phyloP scores from a whole-genome alignment of 1,139 yeast species.

The Debaryomyces sp. region DNA sequence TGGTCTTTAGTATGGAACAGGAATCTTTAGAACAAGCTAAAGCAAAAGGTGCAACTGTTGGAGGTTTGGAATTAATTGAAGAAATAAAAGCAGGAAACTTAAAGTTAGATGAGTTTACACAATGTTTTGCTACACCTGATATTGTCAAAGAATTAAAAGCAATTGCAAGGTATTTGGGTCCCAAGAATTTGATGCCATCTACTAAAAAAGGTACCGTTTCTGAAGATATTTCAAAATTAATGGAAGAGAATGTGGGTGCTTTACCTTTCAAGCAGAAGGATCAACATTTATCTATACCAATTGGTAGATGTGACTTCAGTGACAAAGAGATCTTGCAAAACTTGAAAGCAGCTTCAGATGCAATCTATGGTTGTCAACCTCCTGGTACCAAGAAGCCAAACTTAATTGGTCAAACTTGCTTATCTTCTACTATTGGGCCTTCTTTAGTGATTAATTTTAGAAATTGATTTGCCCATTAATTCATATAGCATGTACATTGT shows the following conservation, averaged over 20 bases:
- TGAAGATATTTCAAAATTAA: constrained; percentile 57
- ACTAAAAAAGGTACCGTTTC: constrained; percentile 87
- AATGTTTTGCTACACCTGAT: constrained; percentile 86
- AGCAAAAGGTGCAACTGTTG: constrained; percentile 64
- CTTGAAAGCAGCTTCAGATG: constrained; percentile 67
- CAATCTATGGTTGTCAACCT: constrained; percentile 61
- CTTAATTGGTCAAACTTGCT: constrained; percentile 66
- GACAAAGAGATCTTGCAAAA: constrained; percentile 78
- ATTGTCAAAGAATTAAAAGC: constrained; percentile 61
- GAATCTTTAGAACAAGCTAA: constrained; percentile 56
- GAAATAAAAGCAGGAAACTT: constrained; percentile 58
- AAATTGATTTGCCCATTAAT: constrained; percentile 8
- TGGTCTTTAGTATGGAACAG: constrained; percentile 67
- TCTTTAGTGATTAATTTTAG: constrained; percentile 67
- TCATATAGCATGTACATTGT: background rate
- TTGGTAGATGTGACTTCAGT: constrained; percentile 78
- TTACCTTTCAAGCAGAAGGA: constrained; percentile 73
- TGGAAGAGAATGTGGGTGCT: constrained; percentile 63
- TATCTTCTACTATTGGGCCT: constrained; percentile 80
- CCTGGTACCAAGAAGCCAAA: constrained; percentile 68
- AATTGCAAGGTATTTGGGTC: constrained; percentile 81
- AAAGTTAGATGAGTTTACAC: constrained; percentile 63
- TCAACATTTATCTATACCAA: constrained; percentile 62
- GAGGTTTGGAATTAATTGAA: constrained; percentile 73
- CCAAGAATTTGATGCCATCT: constrained; percentile 87